Percentiles rank a stretch among this genome's conserved stretches.
Conservation (phyloP, 176 grass and related monocot genomes). For the Echinochloa phyllopogon region DNA sequence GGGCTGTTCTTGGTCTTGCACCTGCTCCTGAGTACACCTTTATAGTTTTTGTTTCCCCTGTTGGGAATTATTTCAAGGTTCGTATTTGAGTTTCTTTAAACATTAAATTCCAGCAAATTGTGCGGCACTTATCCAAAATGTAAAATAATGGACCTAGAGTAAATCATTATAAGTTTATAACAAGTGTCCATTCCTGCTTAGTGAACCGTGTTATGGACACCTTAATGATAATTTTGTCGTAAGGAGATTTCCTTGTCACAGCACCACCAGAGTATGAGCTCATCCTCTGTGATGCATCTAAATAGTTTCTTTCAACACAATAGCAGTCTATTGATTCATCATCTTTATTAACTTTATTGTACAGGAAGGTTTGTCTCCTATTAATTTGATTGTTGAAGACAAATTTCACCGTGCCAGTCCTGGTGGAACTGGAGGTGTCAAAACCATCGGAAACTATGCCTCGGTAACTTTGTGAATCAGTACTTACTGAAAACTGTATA, state of each 20-base stretch:
- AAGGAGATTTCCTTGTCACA: neutral
- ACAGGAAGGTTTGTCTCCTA: slow-evolving; percentile 87
- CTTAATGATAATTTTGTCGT: neutral
- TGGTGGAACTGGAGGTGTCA: slow-evolving; percentile 93
- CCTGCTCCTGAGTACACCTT: slow-evolving; percentile 92
- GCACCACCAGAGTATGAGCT: neutral
- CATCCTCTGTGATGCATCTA: neutral
- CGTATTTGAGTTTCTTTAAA: slow-evolving; percentile 29
- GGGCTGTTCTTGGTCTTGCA: slow-evolving; percentile 87
- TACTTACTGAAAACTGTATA: neutral
- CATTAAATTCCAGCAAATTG: neutral
- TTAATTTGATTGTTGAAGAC: slow-evolving; percentile 92
- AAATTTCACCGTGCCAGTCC: slow-evolving; percentile 80
- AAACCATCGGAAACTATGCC: slow-evolving; percentile 95
- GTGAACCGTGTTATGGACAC: neutral
- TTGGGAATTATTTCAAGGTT: slow-evolving; percentile 99
- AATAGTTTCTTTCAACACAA: neutral
- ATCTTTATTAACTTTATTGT: slow-evolving; percentile 36
- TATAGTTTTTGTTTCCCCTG: slow-evolving; percentile 91
- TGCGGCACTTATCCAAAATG: neutral
- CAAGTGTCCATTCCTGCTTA: neutral
- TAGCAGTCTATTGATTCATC: slow-evolving; percentile 1
- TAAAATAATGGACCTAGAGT: neutral
- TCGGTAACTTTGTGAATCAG: slow-evolving; percentile 54
- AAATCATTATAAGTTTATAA: slow-evolving; percentile 3